These are phyloP conservation scores for Rhizopus stolonifer DNA, from an alignment of 371 early-diverging fungal species.

Conservation along the genomic window DNA sequence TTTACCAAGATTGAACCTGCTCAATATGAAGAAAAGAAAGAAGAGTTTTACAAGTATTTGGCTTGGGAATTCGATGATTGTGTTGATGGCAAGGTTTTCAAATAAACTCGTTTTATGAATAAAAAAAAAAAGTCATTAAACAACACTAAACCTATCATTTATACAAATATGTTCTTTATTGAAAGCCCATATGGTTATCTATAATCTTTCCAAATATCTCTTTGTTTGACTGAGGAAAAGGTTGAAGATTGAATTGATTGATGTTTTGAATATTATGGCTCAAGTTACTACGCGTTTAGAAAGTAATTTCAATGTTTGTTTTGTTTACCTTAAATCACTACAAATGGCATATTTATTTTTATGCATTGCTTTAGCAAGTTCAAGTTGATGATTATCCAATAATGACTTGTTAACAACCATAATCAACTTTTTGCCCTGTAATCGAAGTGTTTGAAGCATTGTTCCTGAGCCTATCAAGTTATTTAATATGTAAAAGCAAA, in stretches of 20 bases:
- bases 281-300: no score
- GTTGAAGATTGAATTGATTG: no score
- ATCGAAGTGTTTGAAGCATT: conserved; percentile 74
- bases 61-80: conserved; percentile 53
- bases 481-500: not conserved
- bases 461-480: conserved; percentile 66
- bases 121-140: no score
- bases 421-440: conserved; percentile 57
- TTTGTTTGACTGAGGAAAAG: no score
- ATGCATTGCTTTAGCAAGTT: conserved; percentile 75
- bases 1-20: conserved; percentile 81
- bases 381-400: conserved; percentile 88
- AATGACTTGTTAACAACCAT: conserved; percentile 75
- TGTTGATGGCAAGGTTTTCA: conserved; percentile 65
- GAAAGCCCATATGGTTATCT: not conserved
- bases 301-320: not conserved
- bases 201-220: no score
- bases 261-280: no score
- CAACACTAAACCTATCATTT: conserved; percentile 58
- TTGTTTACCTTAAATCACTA: conserved; percentile 42
- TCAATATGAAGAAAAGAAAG: conserved; percentile 57
- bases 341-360: conserved; percentile 53
- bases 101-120: no score
- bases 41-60: conserved; percentile 48
- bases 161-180: conserved; percentile 51